Conservation (phyloP, 768 basidiomycete genomes). For the Boletus eberwhitei region DNA sequence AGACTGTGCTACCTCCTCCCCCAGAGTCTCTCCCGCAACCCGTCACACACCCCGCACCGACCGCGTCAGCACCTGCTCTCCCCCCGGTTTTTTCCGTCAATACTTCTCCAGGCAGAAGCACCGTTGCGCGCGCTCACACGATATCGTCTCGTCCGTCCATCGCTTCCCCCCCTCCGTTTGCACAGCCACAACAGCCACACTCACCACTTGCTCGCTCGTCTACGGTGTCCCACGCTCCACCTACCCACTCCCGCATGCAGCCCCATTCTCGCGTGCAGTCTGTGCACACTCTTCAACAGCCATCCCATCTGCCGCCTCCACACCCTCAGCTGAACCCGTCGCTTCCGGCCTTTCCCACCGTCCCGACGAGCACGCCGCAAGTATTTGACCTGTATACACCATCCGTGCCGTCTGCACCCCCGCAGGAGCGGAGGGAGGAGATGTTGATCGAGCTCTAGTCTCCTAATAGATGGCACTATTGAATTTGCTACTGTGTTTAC, state of each 20-base stretch:
- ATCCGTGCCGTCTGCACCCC: constrained; percentile 43
- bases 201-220: constrained; percentile 23
- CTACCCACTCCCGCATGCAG: constrained; percentile 5
- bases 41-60: constrained; percentile 14
- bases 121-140: constrained; percentile 29
- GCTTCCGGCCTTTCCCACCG: constrained; percentile 63
- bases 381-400: constrained; percentile 47
- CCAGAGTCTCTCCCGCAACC: constrained; percentile 18
- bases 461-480: neutral
- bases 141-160: constrained; percentile 21
- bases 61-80: constrained; percentile 10
- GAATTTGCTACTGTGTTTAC: neutral
- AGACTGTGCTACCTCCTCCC: neutral
- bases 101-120: constrained; percentile 14
- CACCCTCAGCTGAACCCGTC: constrained; percentile 21
- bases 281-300: constrained; percentile 3
- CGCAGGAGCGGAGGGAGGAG: constrained; percentile 63
- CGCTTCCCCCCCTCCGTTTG: constrained; percentile 8
- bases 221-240: constrained; percentile 19
- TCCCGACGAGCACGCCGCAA: constrained; percentile 58
- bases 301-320: constrained; percentile 7
- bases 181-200: constrained; percentile 16
- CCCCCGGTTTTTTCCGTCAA: constrained; percentile 18
- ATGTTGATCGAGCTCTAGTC: constrained; percentile 42
- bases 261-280: constrained; percentile 4